Base-by-base conservation (phyloP, 768 basidiomycete genomes). In the Neoboletus magnificus region DNA sequence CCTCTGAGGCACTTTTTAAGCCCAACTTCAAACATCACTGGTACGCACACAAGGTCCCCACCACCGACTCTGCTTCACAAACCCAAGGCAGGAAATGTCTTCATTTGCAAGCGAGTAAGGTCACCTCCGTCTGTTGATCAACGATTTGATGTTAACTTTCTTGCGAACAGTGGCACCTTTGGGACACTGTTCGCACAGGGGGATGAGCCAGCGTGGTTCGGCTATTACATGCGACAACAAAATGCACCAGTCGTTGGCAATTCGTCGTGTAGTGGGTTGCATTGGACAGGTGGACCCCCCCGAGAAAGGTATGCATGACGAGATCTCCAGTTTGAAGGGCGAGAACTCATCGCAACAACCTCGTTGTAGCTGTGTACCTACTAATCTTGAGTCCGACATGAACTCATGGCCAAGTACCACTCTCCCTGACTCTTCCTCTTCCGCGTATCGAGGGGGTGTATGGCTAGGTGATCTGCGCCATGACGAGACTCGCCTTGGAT, bases 251-350 rank as follows among this genome's bases (percentile, higher is more conserved):
- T 30, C 27, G 9, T 35, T 5, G 41, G 7, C 36, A 35, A 42
- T 48, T n/a, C 42, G 1, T 50, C 51, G 20, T n/a, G 6, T 25
- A 40, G n/a, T 16, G 44, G 37, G 27, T 18, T 27, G 25, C 4
- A 50, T n/a, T 57, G 52, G 43, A 6, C 30, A 11, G 8, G 18
- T 15, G 40, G 30, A 9, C n/a, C 33, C 11, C 22, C 4, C 20
- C 55, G 20, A 37, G 57, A 57, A 47, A 60, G 58, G 66, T 68
- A 46, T 27, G 61, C 22, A n/a, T 30, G 25, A 18, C 27, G 25
- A 42, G n/a, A 12, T 45, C 12, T 41, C 16, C n/a, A 54, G 23
- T 27, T n/a, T 10, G 15, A 39, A 33, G 13, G 42, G 40, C 1
- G 8, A 44, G 16, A 37, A 23, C 52, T 60, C 22, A 58, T 42